Conservation (phyloP, 306 rosid genomes). For the Vigna radiata region DNA sequence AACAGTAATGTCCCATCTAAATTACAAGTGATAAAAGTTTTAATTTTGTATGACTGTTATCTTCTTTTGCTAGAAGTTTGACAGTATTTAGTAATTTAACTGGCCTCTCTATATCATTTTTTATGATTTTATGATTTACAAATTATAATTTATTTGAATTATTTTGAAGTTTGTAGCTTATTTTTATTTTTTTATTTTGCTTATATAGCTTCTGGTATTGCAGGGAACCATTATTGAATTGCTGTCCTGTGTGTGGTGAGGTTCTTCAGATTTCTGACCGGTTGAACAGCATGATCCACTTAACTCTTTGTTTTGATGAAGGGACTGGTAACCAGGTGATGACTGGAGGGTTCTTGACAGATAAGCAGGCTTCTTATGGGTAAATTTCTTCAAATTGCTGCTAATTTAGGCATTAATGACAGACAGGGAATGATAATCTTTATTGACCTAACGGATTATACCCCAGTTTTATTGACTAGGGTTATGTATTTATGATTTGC, state of each 20-base stretch:
- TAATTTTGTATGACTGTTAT: constrained; percentile 16
- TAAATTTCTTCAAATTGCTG: constrained; percentile 48
- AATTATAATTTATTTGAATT: constrained; percentile 17
- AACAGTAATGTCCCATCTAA: constrained; percentile 64
- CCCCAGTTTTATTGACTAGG: constrained; percentile 23
- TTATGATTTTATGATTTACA: constrained; percentile 17
- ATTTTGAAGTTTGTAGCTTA: not conserved
- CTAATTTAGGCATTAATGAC: constrained; percentile 21
- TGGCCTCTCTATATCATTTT: constrained; percentile 8
- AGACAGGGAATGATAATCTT: not conserved
- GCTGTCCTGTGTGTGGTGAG: constrained; percentile 99
- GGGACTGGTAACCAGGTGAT: constrained; percentile 97
- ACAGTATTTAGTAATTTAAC: constrained; percentile 13
- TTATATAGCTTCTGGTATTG: constrained; percentile 44
- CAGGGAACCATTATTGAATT: constrained; percentile 85
- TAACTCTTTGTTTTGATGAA: constrained; percentile 93
- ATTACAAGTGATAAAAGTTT: constrained; percentile 35
- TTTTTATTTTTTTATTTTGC: constrained; percentile 36
- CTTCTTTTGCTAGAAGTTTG: constrained; percentile 22
- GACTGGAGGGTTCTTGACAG: constrained; percentile 98
- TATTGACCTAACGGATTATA: constrained; percentile 31
- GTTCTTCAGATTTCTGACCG: constrained; percentile 74
- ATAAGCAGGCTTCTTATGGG: constrained; percentile 93
- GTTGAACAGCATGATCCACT: constrained; percentile 78
- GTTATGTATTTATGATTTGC: constrained; percentile 26